Base-by-base conservation (phyloP, 2,329 filamentous ascomycete species). In the Ophiostoma pallidulum region DNA sequence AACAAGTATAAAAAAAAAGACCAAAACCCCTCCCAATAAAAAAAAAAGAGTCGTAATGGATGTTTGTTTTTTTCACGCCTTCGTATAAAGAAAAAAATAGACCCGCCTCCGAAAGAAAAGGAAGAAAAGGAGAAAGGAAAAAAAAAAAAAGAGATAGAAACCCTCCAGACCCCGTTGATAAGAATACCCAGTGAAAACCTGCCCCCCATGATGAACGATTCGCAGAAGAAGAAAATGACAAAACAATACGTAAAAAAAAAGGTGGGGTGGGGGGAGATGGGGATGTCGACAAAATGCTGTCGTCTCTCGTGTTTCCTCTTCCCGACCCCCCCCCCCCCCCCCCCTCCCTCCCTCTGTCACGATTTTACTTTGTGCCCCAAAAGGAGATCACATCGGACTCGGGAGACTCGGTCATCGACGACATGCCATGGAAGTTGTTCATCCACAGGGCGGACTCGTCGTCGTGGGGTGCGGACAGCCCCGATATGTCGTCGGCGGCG, bases 371-470 rank as follows among this genome's bases (percentile, higher is more conserved):
- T 19, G 41, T 36, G 3, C 36, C 47, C 60, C 60, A 62, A 45
- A 58, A 59, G 1, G 55, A 47, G 2, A 53, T 45, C 47, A 57
- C 50, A 46, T 53, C 59, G 20, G 52, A 54, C 19, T 65, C 64
- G 4, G 62, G 54, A 1, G 58, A 56, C 33, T 65, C 62, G n/a
- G 58, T 59, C 51, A 62, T 56, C 33, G 57, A 56, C 4, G 56
- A 51, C 13, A 60, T 46, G 40, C 57, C 57, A 28, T 56, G 51
- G 56, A 71, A 73, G 43, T 73, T 69, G 32, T 63, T 64, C 60
- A 73, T 66, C 71, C 72, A 75, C 47, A 72, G 69, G 3, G 66
- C 64, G 18, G 69, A 18, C 13, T 76, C 71, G 36, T 75, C 69
- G 33, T 80, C 76, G 9, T 60, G 51, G 20, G 56, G 41, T 1